These are phyloP conservation scores for Tuber umbilicatum DNA, from an alignment of 495 filamentous ascomycete species.

Conservation along the genomic window DNA sequence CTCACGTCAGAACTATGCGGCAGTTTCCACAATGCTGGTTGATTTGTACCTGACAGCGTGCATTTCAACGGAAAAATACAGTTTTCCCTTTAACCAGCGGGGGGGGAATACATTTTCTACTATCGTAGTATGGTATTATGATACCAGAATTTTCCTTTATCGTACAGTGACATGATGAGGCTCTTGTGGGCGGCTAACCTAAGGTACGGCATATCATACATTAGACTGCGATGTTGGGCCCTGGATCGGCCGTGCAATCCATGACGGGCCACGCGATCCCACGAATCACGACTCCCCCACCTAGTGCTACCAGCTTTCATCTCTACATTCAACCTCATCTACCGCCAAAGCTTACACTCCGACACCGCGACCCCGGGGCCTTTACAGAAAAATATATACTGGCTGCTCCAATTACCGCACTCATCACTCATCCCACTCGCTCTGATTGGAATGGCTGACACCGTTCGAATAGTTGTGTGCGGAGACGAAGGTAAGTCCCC, in stretches of 20 bases:
- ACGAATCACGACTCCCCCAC: neutral
- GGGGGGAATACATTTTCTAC: neutral
- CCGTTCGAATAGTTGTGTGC: constrained; percentile 91
- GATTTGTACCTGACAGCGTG: neutral
- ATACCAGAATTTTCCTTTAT: neutral
- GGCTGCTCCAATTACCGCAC: neutral
- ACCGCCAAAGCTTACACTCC: neutral
- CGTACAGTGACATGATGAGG: neutral
- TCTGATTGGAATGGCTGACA: constrained; percentile 21
- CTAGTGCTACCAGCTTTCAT: neutral
- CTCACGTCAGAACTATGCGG: neutral
- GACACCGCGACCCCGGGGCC: neutral
- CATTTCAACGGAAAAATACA: neutral
- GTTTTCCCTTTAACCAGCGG: neutral
- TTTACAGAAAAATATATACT: neutral
- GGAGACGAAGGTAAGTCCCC: constrained; percentile 66
- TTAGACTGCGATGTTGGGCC: too few relatives aligned
- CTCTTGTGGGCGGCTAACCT: neutral
- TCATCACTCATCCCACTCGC: neutral
- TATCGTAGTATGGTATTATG: neutral
- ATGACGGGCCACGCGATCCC: neutral
- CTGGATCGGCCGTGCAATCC: neutral
- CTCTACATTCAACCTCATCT: neutral
- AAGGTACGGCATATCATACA: too few relatives aligned
- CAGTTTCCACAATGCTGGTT: neutral